Base-by-base conservation (phyloP, 2,329 filamentous ascomycete genomes). In the Parastagonospora nodorum region DNA sequence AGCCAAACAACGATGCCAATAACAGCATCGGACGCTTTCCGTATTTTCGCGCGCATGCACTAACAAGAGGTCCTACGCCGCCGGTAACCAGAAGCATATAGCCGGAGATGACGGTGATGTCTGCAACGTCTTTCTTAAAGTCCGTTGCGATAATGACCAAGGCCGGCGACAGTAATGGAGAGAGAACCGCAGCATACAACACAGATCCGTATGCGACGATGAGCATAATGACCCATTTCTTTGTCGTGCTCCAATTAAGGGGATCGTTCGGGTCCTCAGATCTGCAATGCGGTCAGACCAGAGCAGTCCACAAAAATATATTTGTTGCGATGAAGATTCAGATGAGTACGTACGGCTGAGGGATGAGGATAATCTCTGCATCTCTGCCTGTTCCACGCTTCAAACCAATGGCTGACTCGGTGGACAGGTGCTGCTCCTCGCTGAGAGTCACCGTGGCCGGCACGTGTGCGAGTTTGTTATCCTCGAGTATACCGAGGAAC, bases 231-330 rank as follows among this genome's bases (percentile, higher is more conserved):
- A 50, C 46, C 27, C 64, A 39, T 55, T 74, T 74, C 61, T 71
- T 71, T 2, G 58, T 56, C 4, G 48, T 51, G 0, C 69, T 55
- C 67, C 68, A 74, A 30, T 74, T 74, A 1, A 74, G 51, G 2
- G 71, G 71, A 50, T 74, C 71, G 41, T 73, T 73, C 12, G 68
- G 69, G 39, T 73, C 69, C 27, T 61, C 58, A 7, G 57, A 61
- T 19, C 57, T 60, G 15, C 9, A 4, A 80, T 4, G 72, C 71
- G 15, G 79, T 81, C 57, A 81, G 78, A 2, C 75, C 77, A 8
- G 79, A 76, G 40, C 79, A 74, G 31, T 80, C 64, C 39, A 79
- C 58, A 11, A 78, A 41, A 8, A 43, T 33, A 10, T 5, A 15
- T 19, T 1, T 5, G 8, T 19, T 11, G 19, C 24, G 10, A 35